Evolutionary conservation across 78 protist genomes (phyloP), one percentile per base, ranked within the genome.

Genomic region (Salpingoeca rosetta): DNA sequence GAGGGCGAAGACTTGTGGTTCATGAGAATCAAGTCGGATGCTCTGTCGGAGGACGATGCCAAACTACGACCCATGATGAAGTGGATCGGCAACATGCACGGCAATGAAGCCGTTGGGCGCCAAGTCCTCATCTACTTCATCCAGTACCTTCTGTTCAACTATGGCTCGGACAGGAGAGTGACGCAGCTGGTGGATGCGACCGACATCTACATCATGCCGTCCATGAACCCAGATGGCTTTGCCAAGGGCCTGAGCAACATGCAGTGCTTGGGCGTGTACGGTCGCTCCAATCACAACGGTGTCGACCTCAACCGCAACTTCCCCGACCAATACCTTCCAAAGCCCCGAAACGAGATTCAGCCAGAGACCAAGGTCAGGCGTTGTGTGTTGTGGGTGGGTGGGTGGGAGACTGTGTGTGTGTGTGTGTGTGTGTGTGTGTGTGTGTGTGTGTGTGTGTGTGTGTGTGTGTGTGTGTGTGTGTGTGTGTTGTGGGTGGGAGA

Each of bases 141-240:
- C 38, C 39, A 85, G 35, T 25, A 85, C 45, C 31, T 85, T 42
- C 75, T 80, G 81, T 73, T 82, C 24, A 83, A 87, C 83, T 57
- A 72, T 39, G 65, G 36, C 12, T 40, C 17, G n/a, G 80, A 90
- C 43, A 40, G 11, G 36, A 12, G 42, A 2, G n/a, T 85, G 39
- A 84, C 79, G 10, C 2, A 79, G 3, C n/a, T 91, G 27, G 12
- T 93, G 31, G 44, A 78, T 12, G 43, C 44, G 37, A 86, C 85
- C 28, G 79, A 81, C 26, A 85, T 93, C 0, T 90, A 89, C 84
- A 87, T 93, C 24, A 12, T 93, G 43, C 93, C 94, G 12, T 83
- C 94, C 17, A 91, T 93, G 93, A 93, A 93, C 79, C 96, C 96
- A 40, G 96, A 93, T 83, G 96, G 96, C 17, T 88, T 45, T 83